Base-by-base conservation (phyloP, 2,329 filamentous ascomycete genomes). In the Botrytis byssoidea region DNA sequence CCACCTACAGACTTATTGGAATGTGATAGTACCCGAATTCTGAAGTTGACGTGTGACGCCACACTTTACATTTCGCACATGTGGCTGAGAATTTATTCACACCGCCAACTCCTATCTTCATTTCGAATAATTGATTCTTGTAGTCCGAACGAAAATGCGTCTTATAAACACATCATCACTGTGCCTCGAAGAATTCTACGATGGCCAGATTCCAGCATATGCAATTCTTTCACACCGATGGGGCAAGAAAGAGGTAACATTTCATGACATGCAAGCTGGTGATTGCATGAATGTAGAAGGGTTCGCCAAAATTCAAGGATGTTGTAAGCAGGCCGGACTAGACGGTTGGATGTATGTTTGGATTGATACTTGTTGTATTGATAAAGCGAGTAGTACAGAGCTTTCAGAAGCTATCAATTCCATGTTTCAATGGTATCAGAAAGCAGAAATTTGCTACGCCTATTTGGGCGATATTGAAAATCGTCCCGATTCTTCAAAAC, bases 191-290 rank as follows among this genome's bases (percentile, higher is more conserved):
- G 55, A 37, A 64, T 71, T 46, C 40, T 42, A 60, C 35, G 37
- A 59, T 6, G 57, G 40, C 29, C 8, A 18, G 8, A 46, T 61
- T 18, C 68, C 37, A 71, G 7, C 25, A 8, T 72, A 84, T 64
- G 82, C 82, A 12, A 84, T 84, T 59, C 79, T 84, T 16, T 84
- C 83, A 0, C 83, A 84, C 68, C 81, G 79, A 3, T 83, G 82
- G 83, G 79, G 77, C 1, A 66, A 74, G 32, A 77, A 79, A 32
- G 82, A 82, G 72, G 78, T 83, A 35, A 81, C 79, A 4, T 80
- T 82, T 46, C 76, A 81, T 65, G 79, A 59, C 18, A 48, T 60
- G 37, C 46, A 55, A 72, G 42, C 8, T 4, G 46, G 65, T 5
- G 64, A 37, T 29, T 55, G 25, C 1, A 55, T 7, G 12, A n/a